Conservation (phyloP, 768 basidiomycete species). For the Amanita jacksonii region DNA sequence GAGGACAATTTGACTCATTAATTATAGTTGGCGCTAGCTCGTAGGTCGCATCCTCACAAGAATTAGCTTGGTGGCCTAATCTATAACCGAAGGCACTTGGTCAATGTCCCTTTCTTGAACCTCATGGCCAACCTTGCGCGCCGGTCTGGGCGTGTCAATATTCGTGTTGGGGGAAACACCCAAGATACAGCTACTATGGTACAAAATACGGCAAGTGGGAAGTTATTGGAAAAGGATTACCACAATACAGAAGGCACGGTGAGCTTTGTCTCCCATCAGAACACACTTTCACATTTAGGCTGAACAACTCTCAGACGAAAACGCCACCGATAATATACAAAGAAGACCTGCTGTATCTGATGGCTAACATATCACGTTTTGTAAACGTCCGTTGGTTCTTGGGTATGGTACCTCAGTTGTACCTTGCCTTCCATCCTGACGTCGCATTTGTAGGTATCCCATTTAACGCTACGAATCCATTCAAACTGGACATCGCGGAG, state of each 20-base stretch:
- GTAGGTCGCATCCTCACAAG: background rate
- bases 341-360: slow-evolving; percentile 53
- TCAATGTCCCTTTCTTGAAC: slow-evolving; percentile 65
- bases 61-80: too few species aligned
- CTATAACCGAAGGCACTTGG: slow-evolving; percentile 28
- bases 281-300: background rate
- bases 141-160: slow-evolving; percentile 49
- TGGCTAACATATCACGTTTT: slow-evolving; percentile 51
- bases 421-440: background rate
- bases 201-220: slow-evolving; percentile 33
- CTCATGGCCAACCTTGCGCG: slow-evolving; percentile 58
- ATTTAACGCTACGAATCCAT: slow-evolving; percentile 55
- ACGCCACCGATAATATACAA: slow-evolving; percentile 65
- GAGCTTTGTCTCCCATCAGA: slow-evolving; percentile 16
- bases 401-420: slow-evolving; percentile 19
- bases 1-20: background rate
- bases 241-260: slow-evolving; percentile 6
- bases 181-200: slow-evolving; percentile 58
- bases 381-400: slow-evolving; percentile 64
- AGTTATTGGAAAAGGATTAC: slow-evolving; percentile 19
- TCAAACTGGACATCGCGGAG: slow-evolving; percentile 48
- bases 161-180: slow-evolving; percentile 53
- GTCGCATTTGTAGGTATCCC: slow-evolving; percentile 30
- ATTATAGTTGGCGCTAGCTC: background rate
- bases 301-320: slow-evolving; percentile 30